A percentile compares a stretch with the other conserved stretches of the same genome.
These are phyloP conservation scores for Ustilago trichophora DNA, from an alignment of 1,284 basidiomycete species.

Conservation along the genomic window DNA sequence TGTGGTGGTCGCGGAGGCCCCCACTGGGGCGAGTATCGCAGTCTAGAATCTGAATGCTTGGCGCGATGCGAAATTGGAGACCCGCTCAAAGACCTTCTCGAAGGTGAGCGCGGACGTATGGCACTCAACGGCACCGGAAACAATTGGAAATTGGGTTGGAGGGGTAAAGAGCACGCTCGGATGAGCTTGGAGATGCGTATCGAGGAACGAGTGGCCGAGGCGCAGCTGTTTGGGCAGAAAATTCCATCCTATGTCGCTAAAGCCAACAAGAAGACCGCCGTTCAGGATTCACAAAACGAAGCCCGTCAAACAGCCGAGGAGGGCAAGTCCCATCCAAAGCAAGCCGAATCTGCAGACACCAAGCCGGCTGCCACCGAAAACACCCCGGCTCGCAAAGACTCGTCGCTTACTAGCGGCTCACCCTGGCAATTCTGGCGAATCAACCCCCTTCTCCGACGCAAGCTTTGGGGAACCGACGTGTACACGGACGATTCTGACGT, in stretches of 20 bases:
- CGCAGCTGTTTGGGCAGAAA: conserved; percentile 27
- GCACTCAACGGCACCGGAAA: conserved; percentile 29
- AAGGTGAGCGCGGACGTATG: conserved; percentile 11
- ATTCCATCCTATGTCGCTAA: not conserved
- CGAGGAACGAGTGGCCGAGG: conserved; percentile 38
- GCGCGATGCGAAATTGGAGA: conserved; percentile 30
- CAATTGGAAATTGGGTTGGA: conserved; percentile 62
- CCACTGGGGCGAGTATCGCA: conserved; percentile 26
- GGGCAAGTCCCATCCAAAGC: not conserved
- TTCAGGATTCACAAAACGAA: no score
- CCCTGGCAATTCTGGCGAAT: conserved; percentile 60
- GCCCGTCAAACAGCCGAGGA: not conserved
- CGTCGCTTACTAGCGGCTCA: not conserved
- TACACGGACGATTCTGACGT: conserved; percentile 74
- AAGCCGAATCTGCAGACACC: not conserved
- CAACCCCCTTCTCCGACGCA: conserved; percentile 58
- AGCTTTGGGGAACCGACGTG: conserved; percentile 72
- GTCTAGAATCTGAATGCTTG: conserved; percentile 20
- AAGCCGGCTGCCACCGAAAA: not conserved
- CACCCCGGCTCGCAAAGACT: not conserved
- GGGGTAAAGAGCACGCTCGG: conserved; percentile 58
- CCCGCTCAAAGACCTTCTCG: conserved; percentile 28
- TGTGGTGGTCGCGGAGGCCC: conserved; percentile 25
- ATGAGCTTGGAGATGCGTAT: conserved; percentile 54
- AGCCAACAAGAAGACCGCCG: not conserved